Percentiles rank a stretch among this genome's conserved stretches.
Evolutionary conservation across 1,284 basidiomycete species (phyloP).

Genomic region (Cryptococcus sp.): DNA sequence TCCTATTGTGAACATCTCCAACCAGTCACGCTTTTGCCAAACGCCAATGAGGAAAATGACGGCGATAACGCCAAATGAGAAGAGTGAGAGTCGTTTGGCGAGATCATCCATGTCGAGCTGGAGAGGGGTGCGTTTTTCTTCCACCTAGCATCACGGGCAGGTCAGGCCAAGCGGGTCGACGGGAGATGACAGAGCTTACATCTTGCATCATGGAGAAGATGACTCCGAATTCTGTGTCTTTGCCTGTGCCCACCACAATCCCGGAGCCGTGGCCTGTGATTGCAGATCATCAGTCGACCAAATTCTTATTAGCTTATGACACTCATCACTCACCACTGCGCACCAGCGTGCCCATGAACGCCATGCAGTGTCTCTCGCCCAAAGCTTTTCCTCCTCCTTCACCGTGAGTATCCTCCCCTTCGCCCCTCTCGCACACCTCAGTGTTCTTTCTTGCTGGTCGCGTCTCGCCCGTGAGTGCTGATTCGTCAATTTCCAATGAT

Average conservation of each 20-base stretch:
- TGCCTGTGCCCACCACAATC: slow-evolving; percentile 86
- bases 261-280: slow-evolving; percentile 74
- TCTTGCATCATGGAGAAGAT: slow-evolving; percentile 99
- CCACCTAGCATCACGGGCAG: slow-evolving; percentile 61
- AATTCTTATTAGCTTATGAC: background rate
- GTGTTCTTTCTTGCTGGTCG: slow-evolving; percentile 72
- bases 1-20: slow-evolving; percentile 99
- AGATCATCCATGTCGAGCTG: slow-evolving; percentile 97
- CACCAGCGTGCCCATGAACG: slow-evolving; percentile 97
- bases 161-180: background rate
- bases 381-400: slow-evolving; percentile 66
- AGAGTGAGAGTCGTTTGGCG: slow-evolving; percentile 83
- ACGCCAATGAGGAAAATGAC: slow-evolving; percentile 90
- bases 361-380: slow-evolving; percentile 85
- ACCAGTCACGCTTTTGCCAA: slow-evolving; percentile 81
- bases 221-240: slow-evolving; percentile 89
- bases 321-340: slow-evolving; percentile 66
- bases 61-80: slow-evolving; percentile 91
- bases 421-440: slow-evolving; percentile 58
- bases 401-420: slow-evolving; percentile 50
- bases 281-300: slow-evolving; percentile 14
- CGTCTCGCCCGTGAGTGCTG: slow-evolving; percentile 91
- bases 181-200: slow-evolving; percentile 57
- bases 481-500: slow-evolving; percentile 92
- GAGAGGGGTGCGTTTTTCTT: slow-evolving; percentile 89